phyloP scores from a whole-genome alignment of 106 monocot genomes.

The Platanthera zijinensis region DNA sequence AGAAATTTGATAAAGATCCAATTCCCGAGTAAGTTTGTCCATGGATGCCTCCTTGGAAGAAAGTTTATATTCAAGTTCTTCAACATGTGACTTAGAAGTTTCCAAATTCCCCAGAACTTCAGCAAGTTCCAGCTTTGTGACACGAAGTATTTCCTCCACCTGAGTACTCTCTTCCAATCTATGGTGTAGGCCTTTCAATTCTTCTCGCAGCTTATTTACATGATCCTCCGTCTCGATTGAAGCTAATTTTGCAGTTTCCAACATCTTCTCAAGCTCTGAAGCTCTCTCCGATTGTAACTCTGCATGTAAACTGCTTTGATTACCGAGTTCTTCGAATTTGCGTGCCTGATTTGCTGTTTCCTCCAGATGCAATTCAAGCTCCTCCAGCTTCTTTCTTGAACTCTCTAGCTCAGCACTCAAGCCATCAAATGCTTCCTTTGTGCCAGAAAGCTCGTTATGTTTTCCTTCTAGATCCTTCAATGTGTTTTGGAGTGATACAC shows the following conservation, averaged over 20 bases:
- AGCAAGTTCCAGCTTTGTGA: conserved; percentile 33
- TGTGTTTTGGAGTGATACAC: conserved; percentile 41
- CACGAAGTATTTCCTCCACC: conserved; percentile 43
- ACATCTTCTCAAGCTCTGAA: conserved; percentile 41
- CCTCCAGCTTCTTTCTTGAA: conserved; percentile 40
- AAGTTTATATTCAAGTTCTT: conserved; percentile 49
- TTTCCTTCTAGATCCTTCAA: conserved; percentile 34
- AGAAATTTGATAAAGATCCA: conserved; percentile 35
- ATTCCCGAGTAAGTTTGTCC: conserved; percentile 47
- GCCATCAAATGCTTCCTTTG: conserved; percentile 39
- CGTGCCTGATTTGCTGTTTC: conserved; percentile 19
- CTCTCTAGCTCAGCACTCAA: conserved; percentile 34
- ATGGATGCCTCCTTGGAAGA: conserved; percentile 32
- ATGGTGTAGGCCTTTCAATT: conserved; percentile 29
- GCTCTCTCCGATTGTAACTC: conserved; percentile 38
- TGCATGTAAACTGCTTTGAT: conserved; percentile 34
- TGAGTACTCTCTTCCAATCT: conserved; percentile 31
- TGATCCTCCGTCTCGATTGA: conserved; percentile 47
- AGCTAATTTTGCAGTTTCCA: conserved; percentile 31
- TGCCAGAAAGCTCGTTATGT: conserved; percentile 41
- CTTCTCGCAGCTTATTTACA: conserved; percentile 35
- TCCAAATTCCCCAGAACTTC: conserved; percentile 23
- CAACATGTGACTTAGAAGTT: conserved; percentile 50
- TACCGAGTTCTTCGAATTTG: conserved; percentile 34
- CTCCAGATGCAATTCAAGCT: conserved; percentile 35